Conservation (phyloP, 257 asterid genomes). For the Solanum raphanifolium region DNA sequence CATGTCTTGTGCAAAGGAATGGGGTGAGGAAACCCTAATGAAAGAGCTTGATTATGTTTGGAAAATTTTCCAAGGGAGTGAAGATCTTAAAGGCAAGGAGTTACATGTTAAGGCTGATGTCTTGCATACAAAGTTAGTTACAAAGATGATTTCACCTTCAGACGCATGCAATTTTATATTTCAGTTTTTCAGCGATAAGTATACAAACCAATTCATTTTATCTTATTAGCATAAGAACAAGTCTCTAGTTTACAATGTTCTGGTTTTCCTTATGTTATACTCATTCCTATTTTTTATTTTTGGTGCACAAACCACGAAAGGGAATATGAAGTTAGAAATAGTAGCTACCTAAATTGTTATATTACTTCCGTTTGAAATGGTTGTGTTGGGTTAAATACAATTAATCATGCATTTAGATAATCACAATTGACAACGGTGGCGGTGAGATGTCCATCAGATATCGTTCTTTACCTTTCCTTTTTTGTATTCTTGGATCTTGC, state of each 20-base stretch:
- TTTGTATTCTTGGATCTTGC: neutral
- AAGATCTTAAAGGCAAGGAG: constrained; percentile 76
- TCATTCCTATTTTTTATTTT: too few species aligned
- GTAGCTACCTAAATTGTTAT: neutral
- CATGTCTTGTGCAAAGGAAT: constrained; percentile 60
- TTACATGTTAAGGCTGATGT: constrained; percentile 60
- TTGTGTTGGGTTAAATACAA: neutral
- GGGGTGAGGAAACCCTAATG: constrained; percentile 49
- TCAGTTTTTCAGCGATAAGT: constrained; percentile 72
- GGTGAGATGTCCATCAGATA: neutral
- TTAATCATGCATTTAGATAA: neutral
- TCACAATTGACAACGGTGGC: neutral
- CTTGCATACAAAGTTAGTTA: constrained; percentile 47
- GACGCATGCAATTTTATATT: constrained; percentile 63
- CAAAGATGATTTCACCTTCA: constrained; percentile 49
- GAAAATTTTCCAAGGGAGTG: constrained; percentile 57
- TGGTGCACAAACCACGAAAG: neutral
- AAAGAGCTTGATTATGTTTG: constrained; percentile 86
- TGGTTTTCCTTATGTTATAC: neutral
- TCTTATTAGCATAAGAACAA: neutral
- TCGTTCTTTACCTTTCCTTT: neutral
- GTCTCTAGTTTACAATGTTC: neutral
- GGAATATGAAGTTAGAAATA: neutral
- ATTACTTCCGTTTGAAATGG: neutral
- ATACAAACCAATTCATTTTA: neutral